Conservation (phyloP, 441 rosid species). For the Adansonia grandidieri region DNA sequence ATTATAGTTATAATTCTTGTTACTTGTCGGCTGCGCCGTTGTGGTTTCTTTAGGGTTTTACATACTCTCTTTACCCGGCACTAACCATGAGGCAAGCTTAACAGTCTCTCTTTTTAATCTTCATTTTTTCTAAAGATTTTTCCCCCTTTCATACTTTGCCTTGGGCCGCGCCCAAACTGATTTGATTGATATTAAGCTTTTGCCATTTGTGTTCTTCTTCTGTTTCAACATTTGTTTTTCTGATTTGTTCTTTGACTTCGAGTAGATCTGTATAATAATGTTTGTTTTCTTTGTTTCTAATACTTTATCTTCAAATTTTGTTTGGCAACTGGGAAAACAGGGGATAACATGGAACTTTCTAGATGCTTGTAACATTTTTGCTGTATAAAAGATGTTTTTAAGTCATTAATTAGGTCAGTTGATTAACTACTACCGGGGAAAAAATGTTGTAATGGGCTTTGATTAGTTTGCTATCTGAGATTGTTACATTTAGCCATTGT, state of each 20-base stretch:
- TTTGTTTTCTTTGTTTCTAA: not conserved
- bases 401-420: not conserved
- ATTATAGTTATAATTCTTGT: not conserved
- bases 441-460: not conserved
- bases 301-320: not conserved
- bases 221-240: not conserved
- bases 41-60: slow-evolving; percentile 26
- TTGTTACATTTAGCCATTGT: not conserved
- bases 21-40: not conserved
- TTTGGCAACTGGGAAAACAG: not conserved
- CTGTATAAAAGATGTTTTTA: not conserved
- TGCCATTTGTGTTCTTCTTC: not conserved
- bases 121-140: not conserved
- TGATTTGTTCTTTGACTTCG: not conserved
- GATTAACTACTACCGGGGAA: not conserved
- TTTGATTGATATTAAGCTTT: slow-evolving; percentile 9
- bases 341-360: not conserved
- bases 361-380: not conserved
- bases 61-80: not conserved
- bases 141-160: not conserved
- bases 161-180: not conserved
- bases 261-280: not conserved
- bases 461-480: not conserved
- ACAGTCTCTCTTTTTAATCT: too few species aligned
- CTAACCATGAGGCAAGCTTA: slow-evolving; percentile 23